phyloP scores from a whole-genome alignment of 2,329 filamentous ascomycete genomes.

The Volutella citrinella region DNA sequence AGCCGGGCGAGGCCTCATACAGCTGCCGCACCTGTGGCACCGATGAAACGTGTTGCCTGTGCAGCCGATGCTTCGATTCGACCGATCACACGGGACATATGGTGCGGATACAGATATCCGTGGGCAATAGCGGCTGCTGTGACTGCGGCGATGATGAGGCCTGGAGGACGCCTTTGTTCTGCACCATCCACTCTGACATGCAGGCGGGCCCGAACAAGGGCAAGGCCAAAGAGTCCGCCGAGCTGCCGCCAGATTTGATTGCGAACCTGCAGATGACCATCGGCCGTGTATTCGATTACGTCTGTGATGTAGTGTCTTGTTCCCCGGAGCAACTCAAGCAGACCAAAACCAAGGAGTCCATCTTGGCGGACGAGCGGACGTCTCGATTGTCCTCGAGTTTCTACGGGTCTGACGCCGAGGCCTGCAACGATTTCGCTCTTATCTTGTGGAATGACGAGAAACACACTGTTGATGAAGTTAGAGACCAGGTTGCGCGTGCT shows the following conservation, averaged over 20 bases:
- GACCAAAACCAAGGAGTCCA: slow-evolving; percentile 77
- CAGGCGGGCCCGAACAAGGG: slow-evolving; percentile 52
- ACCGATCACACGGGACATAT: slow-evolving; percentile 94
- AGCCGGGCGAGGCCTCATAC: slow-evolving; percentile 89
- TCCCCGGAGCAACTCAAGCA: slow-evolving; percentile 92
- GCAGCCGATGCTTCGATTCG: slow-evolving; percentile 89
- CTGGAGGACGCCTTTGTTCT: slow-evolving; percentile 83
- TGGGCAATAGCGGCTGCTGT: slow-evolving; percentile 92
- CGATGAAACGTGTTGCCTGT: slow-evolving; percentile 94
- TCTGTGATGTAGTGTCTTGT: slow-evolving; percentile 97
- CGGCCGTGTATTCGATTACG: slow-evolving; percentile 81
- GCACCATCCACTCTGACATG: slow-evolving; percentile 81
- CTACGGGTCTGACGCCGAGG: slow-evolving; percentile 59
- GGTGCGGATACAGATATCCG: slow-evolving; percentile 82
- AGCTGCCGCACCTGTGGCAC: slow-evolving; percentile 89
- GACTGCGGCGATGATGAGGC: slow-evolving; percentile 96
- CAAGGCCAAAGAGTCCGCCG: slow-evolving; percentile 57
- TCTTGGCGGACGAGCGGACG: slow-evolving; percentile 74
- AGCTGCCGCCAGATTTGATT: slow-evolving; percentile 71
- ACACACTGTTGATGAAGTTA: slow-evolving; percentile 89
- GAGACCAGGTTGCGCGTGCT: slow-evolving; percentile 84
- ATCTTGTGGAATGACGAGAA: slow-evolving; percentile 99
- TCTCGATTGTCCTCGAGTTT: slow-evolving; percentile 70
- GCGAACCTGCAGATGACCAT: slow-evolving; percentile 82
- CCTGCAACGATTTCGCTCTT: slow-evolving; percentile 68